Evolutionary conservation across 257 asterid genomes (phyloP).

Genomic region (Eucommia ulmoides): DNA sequence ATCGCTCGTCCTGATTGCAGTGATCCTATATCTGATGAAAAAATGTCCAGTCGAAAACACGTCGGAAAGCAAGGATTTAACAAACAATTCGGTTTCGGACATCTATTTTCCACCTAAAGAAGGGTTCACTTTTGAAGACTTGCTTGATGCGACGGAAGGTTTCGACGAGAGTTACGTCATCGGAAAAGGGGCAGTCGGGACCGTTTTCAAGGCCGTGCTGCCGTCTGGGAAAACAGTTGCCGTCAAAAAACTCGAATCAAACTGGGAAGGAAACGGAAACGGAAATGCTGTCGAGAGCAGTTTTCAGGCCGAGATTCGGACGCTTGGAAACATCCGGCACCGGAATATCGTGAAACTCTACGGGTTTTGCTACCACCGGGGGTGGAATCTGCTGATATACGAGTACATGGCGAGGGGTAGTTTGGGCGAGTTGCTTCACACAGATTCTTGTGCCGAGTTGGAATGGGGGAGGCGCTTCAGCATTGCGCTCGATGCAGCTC

Average conservation of each 20-base stretch:
- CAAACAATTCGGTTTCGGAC: background rate
- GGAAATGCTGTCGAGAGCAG: background rate
- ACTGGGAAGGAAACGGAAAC: background rate
- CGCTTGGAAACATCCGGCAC: background rate
- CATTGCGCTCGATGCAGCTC: background rate
- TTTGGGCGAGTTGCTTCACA: background rate
- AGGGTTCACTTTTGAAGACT: background rate
- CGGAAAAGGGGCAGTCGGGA: background rate
- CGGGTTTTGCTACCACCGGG: background rate
- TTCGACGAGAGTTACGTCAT: background rate
- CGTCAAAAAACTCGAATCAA: background rate
- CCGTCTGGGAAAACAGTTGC: background rate
- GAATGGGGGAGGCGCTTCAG: background rate
- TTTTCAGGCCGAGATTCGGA: background rate
- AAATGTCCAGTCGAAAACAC: background rate
- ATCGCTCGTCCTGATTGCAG: background rate
- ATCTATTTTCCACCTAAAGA: background rate
- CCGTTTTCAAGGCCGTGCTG: background rate
- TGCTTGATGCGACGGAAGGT: background rate
- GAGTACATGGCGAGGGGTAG: background rate
- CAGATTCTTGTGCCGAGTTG: background rate
- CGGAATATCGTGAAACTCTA: background rate
- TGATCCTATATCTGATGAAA: background rate
- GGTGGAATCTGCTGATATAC: background rate
- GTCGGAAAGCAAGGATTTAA: no score